Percentiles rank a stretch among this genome's conserved stretches.
Evolutionary conservation across 2,329 filamentous ascomycete genomes (phyloP).

Genomic region (Mollisiaceae sp.): DNA sequence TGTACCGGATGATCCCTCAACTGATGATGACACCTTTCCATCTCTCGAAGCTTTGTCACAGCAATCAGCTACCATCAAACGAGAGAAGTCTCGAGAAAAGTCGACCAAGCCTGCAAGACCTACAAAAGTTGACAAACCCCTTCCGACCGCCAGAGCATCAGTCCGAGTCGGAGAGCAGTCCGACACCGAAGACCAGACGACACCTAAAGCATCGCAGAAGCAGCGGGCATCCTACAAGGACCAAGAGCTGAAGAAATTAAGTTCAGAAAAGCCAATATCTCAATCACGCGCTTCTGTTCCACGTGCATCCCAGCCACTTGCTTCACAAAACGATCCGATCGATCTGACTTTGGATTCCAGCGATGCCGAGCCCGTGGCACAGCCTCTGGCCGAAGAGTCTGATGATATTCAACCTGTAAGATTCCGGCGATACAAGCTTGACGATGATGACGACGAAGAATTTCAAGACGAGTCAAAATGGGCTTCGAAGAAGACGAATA

Average conservation of each 20-base stretch:
- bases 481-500: slow-evolving; percentile 29
- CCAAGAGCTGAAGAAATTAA: slow-evolving; percentile 15
- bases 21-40: slow-evolving; percentile 31
- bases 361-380: slow-evolving; percentile 29
- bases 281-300: slow-evolving; percentile 7
- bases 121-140: slow-evolving; percentile 36
- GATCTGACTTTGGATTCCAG: slow-evolving; percentile 41
- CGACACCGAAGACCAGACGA: slow-evolving; percentile 27
- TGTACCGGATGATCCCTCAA: neutral
- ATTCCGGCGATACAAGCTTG: slow-evolving; percentile 13
- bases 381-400: slow-evolving; percentile 1
- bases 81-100: slow-evolving; percentile 28
- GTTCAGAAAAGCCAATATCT: slow-evolving; percentile 15
- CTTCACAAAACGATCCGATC: slow-evolving; percentile 12
- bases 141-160: slow-evolving; percentile 50
- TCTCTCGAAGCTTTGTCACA: slow-evolving; percentile 37
- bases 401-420: slow-evolving; percentile 7
- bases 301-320: slow-evolving; percentile 18
- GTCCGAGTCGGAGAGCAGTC: slow-evolving; percentile 49
- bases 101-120: slow-evolving; percentile 18
- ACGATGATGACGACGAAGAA: slow-evolving; percentile 12
- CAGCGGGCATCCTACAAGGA: slow-evolving; percentile 15
- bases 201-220: slow-evolving; percentile 31
- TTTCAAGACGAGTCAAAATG: slow-evolving; percentile 22
- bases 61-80: slow-evolving; percentile 37